phyloP scores from a whole-genome alignment of 352 stramenopile genomes.

The Phytophthora vignae region DNA sequence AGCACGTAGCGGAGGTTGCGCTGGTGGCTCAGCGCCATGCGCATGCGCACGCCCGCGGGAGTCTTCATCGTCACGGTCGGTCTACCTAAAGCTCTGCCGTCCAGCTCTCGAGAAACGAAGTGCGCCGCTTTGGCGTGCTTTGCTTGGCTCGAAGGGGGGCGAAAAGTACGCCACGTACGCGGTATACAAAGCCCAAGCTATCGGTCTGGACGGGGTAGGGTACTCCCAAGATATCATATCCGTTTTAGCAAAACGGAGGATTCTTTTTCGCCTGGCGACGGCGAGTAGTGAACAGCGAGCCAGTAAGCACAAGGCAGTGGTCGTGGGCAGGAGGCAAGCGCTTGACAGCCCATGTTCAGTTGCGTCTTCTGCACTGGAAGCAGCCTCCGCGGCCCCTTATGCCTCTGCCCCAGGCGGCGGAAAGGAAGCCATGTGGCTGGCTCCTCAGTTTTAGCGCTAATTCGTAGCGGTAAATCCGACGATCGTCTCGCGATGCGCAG shows the following conservation, averaged over 20 bases:
- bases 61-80: slow-evolving; percentile 57
- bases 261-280: neutral
- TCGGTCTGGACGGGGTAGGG: slow-evolving; percentile 1
- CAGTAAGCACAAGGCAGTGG: neutral
- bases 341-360: neutral
- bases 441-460: slow-evolving; percentile 29
- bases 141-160: slow-evolving; percentile 18
- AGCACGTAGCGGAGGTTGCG: slow-evolving; percentile 70
- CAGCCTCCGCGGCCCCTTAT: neutral
- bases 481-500: slow-evolving; percentile 7
- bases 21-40: slow-evolving; percentile 68
- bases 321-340: neutral
- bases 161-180: slow-evolving; percentile 33
- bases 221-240: slow-evolving; percentile 15
- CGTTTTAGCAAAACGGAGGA: slow-evolving; percentile 17
- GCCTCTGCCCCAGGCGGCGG: slow-evolving; percentile 10
- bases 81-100: neutral
- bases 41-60: slow-evolving; percentile 65
- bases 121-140: slow-evolving; percentile 4
- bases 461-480: slow-evolving; percentile 20
- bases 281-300: too few relatives aligned
- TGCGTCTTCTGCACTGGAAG: neutral
- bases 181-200: slow-evolving; percentile 8
- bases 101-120: slow-evolving; percentile 33
- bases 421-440: slow-evolving; percentile 23